Conservation (phyloP, 306 rosid species). For the Corylus avellana region DNA sequence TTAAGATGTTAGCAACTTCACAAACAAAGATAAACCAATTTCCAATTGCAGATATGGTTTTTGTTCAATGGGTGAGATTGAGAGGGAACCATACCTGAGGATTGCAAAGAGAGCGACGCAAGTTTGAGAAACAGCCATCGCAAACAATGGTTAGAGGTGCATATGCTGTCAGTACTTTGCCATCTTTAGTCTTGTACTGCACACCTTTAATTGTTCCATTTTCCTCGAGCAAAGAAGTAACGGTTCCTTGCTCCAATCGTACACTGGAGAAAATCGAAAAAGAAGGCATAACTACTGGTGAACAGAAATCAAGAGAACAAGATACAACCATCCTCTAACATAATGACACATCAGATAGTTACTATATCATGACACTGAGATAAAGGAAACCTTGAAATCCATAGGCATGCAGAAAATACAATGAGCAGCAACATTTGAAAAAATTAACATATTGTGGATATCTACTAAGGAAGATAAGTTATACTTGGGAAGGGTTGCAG, state of each 20-base stretch:
- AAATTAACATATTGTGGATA: background rate
- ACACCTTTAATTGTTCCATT: constrained; percentile 81
- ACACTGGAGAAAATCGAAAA: constrained; percentile 46
- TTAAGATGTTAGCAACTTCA: constrained; percentile 4
- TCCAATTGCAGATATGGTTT: background rate
- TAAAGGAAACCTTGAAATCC: background rate
- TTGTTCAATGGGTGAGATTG: background rate
- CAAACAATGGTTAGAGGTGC: constrained; percentile 93
- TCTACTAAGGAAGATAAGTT: constrained; percentile 19
- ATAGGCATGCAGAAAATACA: background rate
- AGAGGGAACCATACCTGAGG: constrained; percentile 61
- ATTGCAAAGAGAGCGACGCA: constrained; percentile 87
- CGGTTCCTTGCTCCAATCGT: constrained; percentile 82
- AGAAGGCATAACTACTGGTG: constrained; percentile 4
- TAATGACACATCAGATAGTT: background rate
- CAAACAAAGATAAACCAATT: constrained; percentile 13
- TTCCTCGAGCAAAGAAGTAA: constrained; percentile 87
- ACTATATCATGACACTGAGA: background rate
- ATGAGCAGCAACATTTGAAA: background rate
- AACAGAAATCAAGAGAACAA: constrained; percentile 22
- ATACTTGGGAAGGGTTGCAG: constrained; percentile 82
- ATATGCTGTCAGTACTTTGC: constrained; percentile 61
- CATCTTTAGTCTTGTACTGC: constrained; percentile 70
- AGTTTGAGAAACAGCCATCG: constrained; percentile 95
- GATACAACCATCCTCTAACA: constrained; percentile 17